phyloP scores from a whole-genome alignment of 148 eudicot genomes.

The Vaccinium corymbosum region DNA sequence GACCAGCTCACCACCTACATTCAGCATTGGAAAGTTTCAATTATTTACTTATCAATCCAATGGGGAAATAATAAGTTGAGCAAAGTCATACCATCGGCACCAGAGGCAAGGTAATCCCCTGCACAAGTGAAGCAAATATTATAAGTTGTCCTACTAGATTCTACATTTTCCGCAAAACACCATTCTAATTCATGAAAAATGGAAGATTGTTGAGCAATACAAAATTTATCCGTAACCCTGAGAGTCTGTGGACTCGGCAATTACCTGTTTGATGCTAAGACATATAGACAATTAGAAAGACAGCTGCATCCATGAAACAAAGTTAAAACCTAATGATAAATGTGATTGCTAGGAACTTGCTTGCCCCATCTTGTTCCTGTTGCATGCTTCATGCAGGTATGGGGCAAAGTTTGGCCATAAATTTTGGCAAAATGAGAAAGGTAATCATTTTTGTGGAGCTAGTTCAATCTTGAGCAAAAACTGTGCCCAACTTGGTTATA shows the following conservation, averaged over 20 bases:
- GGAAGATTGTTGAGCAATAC: neutral
- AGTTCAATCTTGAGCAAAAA: neutral
- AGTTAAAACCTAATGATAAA: neutral
- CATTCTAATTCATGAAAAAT: neutral
- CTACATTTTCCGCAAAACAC: neutral
- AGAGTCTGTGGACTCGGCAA: neutral
- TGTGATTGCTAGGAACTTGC: neutral
- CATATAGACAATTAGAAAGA: neutral
- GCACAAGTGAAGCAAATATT: conserved; percentile 26
- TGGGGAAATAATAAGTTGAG: neutral
- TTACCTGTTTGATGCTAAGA: neutral
- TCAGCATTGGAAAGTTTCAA: conserved; percentile 12
- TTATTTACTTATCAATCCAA: neutral
- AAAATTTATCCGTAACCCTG: neutral
- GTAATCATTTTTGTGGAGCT: neutral
- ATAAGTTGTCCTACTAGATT: neutral
- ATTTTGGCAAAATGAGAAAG: neutral
- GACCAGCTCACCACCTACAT: conserved; percentile 80
- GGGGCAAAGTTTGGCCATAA: neutral
- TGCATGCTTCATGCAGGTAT: neutral
- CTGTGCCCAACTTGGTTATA: neutral
- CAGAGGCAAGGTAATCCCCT: conserved; percentile 92
- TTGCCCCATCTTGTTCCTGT: neutral
- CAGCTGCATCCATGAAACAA: neutral
- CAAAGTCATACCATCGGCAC: conserved; percentile 81